phyloP scores from a whole-genome alignment of 176 grass and related monocot species.

The Elymus sibiricus region DNA sequence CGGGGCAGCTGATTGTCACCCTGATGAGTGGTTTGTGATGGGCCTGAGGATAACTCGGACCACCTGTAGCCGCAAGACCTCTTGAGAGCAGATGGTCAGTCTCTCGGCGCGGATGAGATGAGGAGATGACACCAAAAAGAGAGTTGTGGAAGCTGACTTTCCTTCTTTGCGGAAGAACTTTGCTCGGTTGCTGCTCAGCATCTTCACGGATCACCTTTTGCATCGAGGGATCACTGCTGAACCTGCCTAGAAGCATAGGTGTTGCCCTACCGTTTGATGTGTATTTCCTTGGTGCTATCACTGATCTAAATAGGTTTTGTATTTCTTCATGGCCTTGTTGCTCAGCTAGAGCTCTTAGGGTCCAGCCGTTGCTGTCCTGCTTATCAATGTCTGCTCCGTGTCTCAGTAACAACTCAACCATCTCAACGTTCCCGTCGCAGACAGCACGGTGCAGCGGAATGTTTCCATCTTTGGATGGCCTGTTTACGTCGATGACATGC shows the following conservation, averaged over 20 bases:
- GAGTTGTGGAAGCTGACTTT: slow-evolving; percentile 84
- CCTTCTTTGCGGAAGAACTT: slow-evolving; percentile 29
- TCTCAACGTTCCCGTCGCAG: slow-evolving; percentile 58
- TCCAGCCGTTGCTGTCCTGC: slow-evolving; percentile 54
- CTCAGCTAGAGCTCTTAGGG: slow-evolving; percentile 62
- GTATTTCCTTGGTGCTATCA: not conserved
- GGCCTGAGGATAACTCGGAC: not conserved
- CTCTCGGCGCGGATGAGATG: slow-evolving; percentile 27
- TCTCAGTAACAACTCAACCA: slow-evolving; percentile 66
- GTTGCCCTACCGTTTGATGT: not conserved
- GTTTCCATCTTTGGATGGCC: slow-evolving; percentile 48
- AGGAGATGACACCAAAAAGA: slow-evolving; percentile 69
- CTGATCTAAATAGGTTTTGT: slow-evolving; percentile 49
- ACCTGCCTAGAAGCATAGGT: slow-evolving; percentile 40
- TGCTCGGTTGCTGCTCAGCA: not conserved
- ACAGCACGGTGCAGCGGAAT: slow-evolving; percentile 76
- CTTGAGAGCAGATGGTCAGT: slow-evolving; percentile 8
- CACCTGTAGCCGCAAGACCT: not conserved
- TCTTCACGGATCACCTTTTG: slow-evolving; percentile 29
- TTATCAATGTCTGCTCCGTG: slow-evolving; percentile 55
- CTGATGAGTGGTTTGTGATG: slow-evolving; percentile 18
- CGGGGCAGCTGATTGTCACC: slow-evolving; percentile 71
- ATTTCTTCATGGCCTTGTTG: slow-evolving; percentile 89
- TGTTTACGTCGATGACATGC: slow-evolving; percentile 47
- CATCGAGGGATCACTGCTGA: slow-evolving; percentile 64